Base-by-base conservation (phyloP, 768 basidiomycete species). In the Pleurotus citrinopileatus region DNA sequence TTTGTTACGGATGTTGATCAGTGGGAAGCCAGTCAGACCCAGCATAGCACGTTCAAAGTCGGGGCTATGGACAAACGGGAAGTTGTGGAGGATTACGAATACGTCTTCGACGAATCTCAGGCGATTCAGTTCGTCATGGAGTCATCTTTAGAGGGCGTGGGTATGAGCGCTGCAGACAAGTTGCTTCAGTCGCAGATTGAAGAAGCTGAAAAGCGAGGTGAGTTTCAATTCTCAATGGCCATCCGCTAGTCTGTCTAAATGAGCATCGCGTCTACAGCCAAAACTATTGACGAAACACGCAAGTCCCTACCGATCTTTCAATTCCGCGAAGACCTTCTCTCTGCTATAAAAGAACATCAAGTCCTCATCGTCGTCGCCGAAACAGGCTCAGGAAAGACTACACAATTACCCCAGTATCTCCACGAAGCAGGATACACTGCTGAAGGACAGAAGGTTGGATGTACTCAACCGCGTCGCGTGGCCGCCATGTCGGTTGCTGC, bases 401-500 rank as follows among this genome's bases (percentile, higher is more conserved):
- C 97, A 0, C 97, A 99, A 67, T 77, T 99, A 2, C 96, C 97
- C 0, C 97, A 99, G 66, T 99, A 98, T 67, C 84, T 99, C 3
- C 93, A 98, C 65, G 97, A 99, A 74, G 95, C 94, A 3, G 97
- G 97, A 5, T 99, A 90, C 71, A 95, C 93, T 2, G 81, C 84
- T 7, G 79, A 82, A 60, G 97, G 97, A 13, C 77, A 82, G 65
- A 97, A 94, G 67, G 78, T 99, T 26, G 94, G 93, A 0, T 99
- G 97, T 64, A 99, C 97, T 0, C 97, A 99, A 69, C 97, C 97
- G 27, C 91, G 97, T 63, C 91, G 97, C 56, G 97, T 99, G 17
- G 97, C 97, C 4, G 97, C 97, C 32, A 99, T 99, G 97, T 94
- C 91, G 40, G 97, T 99, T 50, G 97, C 97, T 3, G 94, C 96